phyloP scores from a whole-genome alignment of 305 asterid genomes.

The Fraxinus albicans region DNA sequence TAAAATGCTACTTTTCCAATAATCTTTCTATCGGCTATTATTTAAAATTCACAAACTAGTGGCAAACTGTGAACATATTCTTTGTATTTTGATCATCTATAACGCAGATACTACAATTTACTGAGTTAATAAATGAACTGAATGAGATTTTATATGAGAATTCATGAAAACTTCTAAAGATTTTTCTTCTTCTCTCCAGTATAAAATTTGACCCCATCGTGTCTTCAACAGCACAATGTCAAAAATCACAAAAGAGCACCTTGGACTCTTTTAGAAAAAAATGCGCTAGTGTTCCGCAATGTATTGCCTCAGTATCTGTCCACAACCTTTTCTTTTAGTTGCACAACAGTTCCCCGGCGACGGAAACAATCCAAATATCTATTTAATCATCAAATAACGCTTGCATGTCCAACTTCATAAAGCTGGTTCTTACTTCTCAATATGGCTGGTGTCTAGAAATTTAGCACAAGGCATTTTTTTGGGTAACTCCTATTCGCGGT shows the following conservation, averaged over 20 bases:
- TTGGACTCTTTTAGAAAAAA: neutral
- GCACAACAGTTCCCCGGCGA: neutral
- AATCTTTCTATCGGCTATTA: neutral
- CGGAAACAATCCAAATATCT: neutral
- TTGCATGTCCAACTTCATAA: neutral
- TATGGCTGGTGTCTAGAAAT: neutral
- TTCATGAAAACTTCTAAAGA: neutral
- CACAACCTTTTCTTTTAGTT: neutral
- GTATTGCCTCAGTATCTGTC: neutral
- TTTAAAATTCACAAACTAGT: neutral
- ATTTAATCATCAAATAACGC: neutral
- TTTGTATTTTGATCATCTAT: neutral
- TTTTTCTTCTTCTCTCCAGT: neutral
- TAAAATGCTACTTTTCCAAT: neutral
- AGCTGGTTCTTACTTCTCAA: neutral
- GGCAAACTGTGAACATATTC: neutral
- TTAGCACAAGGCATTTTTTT: neutral
- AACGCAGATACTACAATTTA: neutral
- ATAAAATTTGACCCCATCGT: neutral
- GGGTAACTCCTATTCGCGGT: neutral
- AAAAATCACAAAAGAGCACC: neutral
- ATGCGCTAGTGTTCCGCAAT: neutral
- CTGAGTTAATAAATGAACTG: neutral
- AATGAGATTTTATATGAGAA: neutral
- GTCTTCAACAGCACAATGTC: neutral